phyloP scores from a whole-genome alignment of 176 grass and related monocot genomes.

The Oryza punctata region DNA sequence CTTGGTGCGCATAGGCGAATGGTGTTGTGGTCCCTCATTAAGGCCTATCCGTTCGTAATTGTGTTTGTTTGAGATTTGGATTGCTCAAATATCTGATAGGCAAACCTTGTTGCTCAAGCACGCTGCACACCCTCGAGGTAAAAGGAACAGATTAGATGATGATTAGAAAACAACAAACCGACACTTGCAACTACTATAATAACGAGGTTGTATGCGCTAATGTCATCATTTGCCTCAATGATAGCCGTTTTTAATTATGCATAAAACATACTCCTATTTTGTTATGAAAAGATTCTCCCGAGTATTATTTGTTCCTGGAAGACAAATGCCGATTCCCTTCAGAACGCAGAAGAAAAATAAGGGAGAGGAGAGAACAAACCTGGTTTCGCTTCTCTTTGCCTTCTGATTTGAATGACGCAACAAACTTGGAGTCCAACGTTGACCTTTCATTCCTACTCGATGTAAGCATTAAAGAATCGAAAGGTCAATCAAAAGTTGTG shows the following conservation, averaged over 20 bases:
- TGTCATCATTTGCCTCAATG: neutral
- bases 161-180: neutral
- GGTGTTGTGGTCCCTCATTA: neutral
- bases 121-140: neutral
- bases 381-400: conserved; percentile 22
- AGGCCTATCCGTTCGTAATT: neutral
- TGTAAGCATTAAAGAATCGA: neutral
- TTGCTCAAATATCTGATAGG: neutral
- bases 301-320: conserved; percentile 13
- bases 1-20: neutral
- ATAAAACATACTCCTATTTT: neutral
- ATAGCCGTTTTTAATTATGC: neutral
- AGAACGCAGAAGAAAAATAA: neutral
- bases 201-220: neutral
- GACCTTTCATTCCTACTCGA: neutral
- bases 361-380: conserved; percentile 8
- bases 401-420: neutral
- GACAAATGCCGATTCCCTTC: conserved; percentile 20
- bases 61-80: neutral
- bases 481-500: neutral
- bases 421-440: neutral
- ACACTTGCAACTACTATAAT: neutral
- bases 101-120: neutral
- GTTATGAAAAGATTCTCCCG: neutral
- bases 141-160: neutral